Evolutionary conservation across 2,329 filamentous ascomycete species (phyloP), one percentile per base, ranked within the genome.

Genomic region (Corynespora cassiicola): DNA sequence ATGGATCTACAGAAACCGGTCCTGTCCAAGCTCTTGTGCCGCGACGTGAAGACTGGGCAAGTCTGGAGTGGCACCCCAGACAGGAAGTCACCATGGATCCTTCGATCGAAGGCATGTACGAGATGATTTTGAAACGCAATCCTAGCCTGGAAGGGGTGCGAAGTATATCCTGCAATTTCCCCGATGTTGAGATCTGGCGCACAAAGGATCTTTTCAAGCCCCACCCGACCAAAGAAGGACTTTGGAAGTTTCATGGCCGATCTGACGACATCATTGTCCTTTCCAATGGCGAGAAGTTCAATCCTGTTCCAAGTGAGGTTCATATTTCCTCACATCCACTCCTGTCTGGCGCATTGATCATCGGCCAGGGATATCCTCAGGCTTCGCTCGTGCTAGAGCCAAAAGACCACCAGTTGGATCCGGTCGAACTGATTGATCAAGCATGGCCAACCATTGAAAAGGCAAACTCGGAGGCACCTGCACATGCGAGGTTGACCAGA

Each of bases 381-480:
- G 47, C 60, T 9, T 57, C 50, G 0, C 42, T 67, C n/a, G 38
- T 69, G 1, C 18, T 69, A 8, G 65, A 68, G 41, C 54, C 48
- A 10, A 35, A 42, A 9, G 46, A 32, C 24, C 28, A 40, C 11
- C 17, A 26, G 5, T 21, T 40, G 12, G 48, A 56, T 10, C 29
- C 41, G 9, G 40, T 41, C n/a, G 33, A 20, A 20, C 44, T 75
- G 2, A 47, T 77, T 2, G 68, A 77, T 3, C 60, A 63, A 18
- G 66, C 78, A 6, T 77, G 74, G 75, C 64, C 66, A 0, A 62
- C 54, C 0, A 65, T 79, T 0, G 61, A 76, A 35, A 46, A 58
- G 19, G 75, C 74, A 0, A 79, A 79, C 34, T 47, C 54, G 2
- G 43, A 57, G 0, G 64, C 68, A 8, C 64, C 68, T 1, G 66